Evolutionary conservation across 805 yeast species (phyloP).

Genomic region (Myxozyma neglecta): DNA sequence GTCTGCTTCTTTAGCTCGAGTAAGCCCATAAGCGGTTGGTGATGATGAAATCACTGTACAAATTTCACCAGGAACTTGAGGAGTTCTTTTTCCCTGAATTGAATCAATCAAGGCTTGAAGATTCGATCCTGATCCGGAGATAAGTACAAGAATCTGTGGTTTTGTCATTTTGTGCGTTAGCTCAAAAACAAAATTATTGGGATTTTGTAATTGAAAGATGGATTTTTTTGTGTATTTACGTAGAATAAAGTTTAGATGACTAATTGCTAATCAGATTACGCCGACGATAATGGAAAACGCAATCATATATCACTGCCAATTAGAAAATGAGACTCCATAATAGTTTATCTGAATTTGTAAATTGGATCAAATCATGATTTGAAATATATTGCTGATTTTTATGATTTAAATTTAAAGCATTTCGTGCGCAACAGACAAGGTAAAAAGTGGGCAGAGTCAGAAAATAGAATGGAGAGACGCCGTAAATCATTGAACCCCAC

Average conservation of each 20-base stretch:
- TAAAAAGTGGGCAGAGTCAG: no score
- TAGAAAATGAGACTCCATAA: no score
- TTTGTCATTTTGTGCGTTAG: slow-evolving; percentile 4
- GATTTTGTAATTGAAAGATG: background rate
- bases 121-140: slow-evolving; percentile 95
- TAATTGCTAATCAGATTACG: background rate
- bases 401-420: no score
- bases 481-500: no score
- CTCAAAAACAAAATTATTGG: background rate
- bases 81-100: slow-evolving; percentile 12
- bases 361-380: no score
- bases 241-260: background rate
- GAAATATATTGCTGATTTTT: no score
- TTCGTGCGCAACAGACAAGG: no score
- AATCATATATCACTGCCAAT: no score
- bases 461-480: no score
- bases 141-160: slow-evolving; percentile 61
- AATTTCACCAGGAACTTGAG: slow-evolving; percentile 49
- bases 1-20: slow-evolving; percentile 66
- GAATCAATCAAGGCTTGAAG: slow-evolving; percentile 86
- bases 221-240: background rate
- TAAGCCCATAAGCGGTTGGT: slow-evolving; percentile 80
- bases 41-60: slow-evolving; percentile 82
- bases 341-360: no score
- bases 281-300: no score